Percentiles rank a stretch among this genome's conserved stretches.
phyloP scores from a whole-genome alignment of 1,139 yeast genomes.

The Candida neerlandica region DNA sequence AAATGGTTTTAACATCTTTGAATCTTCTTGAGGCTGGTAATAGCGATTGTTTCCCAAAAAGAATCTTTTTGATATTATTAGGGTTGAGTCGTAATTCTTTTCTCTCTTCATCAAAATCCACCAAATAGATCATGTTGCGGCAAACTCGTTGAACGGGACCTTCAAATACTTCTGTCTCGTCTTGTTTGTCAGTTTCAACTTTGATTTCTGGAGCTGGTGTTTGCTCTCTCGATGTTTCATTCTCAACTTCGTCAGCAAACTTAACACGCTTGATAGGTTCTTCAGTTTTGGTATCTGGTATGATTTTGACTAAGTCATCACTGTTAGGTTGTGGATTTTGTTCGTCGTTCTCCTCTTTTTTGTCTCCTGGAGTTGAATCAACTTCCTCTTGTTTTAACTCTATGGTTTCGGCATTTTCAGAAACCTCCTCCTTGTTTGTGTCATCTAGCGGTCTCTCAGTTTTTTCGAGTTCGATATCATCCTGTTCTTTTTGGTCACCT shows the following conservation, averaged over 20 bases:
- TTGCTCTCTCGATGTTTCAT: slow-evolving; percentile 9
- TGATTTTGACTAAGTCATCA: neutral
- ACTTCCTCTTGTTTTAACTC: neutral
- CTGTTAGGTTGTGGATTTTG: neutral
- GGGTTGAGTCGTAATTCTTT: slow-evolving; percentile 23
- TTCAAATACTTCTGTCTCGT: slow-evolving; percentile 39
- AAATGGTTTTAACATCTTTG: slow-evolving; percentile 56
- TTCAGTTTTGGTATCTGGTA: slow-evolving; percentile 11
- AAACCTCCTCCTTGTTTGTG: neutral
- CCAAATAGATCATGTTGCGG: slow-evolving; percentile 49
- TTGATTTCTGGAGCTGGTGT: slow-evolving; percentile 4
- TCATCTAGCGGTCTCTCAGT: neutral
- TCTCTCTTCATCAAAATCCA: slow-evolving; percentile 44
- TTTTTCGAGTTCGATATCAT: neutral
- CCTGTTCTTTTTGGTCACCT: neutral
- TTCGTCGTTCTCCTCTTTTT: neutral
- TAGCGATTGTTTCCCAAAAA: slow-evolving; percentile 65
- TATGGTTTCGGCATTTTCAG: neutral
- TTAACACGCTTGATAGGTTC: slow-evolving; percentile 24
- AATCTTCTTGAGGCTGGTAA: slow-evolving; percentile 55
- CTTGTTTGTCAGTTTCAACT: slow-evolving; percentile 11
- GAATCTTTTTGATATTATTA: slow-evolving; percentile 40
- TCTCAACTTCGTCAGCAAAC: slow-evolving; percentile 30
- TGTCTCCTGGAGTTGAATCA: neutral
- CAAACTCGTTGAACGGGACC: slow-evolving; percentile 68